Conservation (phyloP, 2,329 filamentous ascomycete genomes). For the Alternaria incomplexa region DNA sequence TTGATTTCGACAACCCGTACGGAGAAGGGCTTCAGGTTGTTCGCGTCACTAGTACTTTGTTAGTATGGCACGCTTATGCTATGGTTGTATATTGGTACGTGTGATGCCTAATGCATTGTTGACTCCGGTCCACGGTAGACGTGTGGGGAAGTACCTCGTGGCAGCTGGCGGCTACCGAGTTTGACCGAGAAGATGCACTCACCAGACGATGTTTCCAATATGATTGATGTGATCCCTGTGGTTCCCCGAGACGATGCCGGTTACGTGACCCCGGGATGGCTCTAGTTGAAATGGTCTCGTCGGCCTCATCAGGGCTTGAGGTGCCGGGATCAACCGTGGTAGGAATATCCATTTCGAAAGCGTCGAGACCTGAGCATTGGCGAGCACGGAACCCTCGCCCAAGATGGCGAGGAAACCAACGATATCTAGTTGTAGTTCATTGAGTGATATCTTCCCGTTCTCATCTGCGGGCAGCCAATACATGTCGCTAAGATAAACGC, state of each 20-base stretch:
- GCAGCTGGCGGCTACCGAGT: background rate
- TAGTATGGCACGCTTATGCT: background rate
- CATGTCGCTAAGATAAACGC: conserved; percentile 22
- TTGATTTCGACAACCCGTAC: conserved; percentile 51
- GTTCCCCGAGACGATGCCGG: conserved; percentile 57
- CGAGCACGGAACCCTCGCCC: conserved; percentile 58
- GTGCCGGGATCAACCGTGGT: conserved; percentile 58
- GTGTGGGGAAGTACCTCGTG: conserved; percentile 11
- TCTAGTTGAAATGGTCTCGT: conserved; percentile 53
- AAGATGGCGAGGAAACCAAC: conserved; percentile 63
- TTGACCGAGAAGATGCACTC: conserved; percentile 8
- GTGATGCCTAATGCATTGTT: background rate
- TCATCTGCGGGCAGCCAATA: conserved; percentile 45
- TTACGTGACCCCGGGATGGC: conserved; percentile 49
- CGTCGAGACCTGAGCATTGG: conserved; percentile 58
- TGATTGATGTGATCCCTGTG: conserved; percentile 55
- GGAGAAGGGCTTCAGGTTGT: conserved; percentile 45
- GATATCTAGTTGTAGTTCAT: conserved; percentile 59
- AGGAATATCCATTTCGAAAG: conserved; percentile 58
- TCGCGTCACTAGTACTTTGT: conserved; percentile 37
- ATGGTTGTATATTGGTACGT: background rate
- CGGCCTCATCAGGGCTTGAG: conserved; percentile 57
- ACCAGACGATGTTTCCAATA: conserved; percentile 57
- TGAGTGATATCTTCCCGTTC: conserved; percentile 29
- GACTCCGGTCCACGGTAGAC: conserved; percentile 7